phyloP scores from a whole-genome alignment of 768 basidiomycete genomes.

The Termitomyces titanicus region DNA sequence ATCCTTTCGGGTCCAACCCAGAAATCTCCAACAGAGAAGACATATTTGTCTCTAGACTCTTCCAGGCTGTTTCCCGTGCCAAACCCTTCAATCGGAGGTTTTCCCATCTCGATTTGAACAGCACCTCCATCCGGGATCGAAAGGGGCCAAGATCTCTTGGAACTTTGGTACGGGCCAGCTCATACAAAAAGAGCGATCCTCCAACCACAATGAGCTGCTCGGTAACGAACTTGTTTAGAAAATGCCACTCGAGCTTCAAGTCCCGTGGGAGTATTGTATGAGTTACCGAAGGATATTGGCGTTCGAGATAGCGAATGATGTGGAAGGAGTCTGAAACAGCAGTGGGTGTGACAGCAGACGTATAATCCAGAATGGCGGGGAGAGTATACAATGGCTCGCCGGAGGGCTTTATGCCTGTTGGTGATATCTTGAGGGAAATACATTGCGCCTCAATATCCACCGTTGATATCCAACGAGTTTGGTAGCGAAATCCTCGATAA shows the following conservation, averaged over 20 bases:
- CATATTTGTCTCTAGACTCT: slow-evolving; percentile 17
- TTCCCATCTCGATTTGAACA: slow-evolving; percentile 16
- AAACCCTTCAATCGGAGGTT: slow-evolving; percentile 19
- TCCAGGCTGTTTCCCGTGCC: slow-evolving; percentile 21
- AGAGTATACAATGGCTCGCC: slow-evolving; percentile 28
- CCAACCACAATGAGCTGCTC: slow-evolving; percentile 13
- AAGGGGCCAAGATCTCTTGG: slow-evolving; percentile 20
- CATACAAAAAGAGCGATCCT: slow-evolving; percentile 17
- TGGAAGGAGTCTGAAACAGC: slow-evolving; percentile 30
- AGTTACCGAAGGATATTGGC: slow-evolving; percentile 19
- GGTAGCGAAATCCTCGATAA: slow-evolving; percentile 23
- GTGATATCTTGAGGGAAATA: slow-evolving; percentile 22
- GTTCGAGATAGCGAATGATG: slow-evolving; percentile 35
- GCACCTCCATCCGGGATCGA: slow-evolving; percentile 13
- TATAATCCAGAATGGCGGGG: slow-evolving; percentile 26
- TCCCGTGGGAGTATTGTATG: slow-evolving; percentile 13
- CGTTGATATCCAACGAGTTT: slow-evolving; percentile 23
- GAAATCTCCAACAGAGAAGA: slow-evolving; percentile 9
- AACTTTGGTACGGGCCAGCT: slow-evolving; percentile 20
- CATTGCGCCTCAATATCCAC: slow-evolving; percentile 22
- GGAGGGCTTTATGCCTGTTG: slow-evolving; percentile 21
- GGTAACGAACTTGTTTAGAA: slow-evolving; percentile 18
- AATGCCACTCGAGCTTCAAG: slow-evolving; percentile 15
- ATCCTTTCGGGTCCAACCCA: slow-evolving; percentile 6
- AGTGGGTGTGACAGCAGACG: slow-evolving; percentile 17